These are phyloP conservation scores for Epichloe sibirici DNA, from an alignment of 2,329 filamentous ascomycete genomes.

Conservation along the genomic window DNA sequence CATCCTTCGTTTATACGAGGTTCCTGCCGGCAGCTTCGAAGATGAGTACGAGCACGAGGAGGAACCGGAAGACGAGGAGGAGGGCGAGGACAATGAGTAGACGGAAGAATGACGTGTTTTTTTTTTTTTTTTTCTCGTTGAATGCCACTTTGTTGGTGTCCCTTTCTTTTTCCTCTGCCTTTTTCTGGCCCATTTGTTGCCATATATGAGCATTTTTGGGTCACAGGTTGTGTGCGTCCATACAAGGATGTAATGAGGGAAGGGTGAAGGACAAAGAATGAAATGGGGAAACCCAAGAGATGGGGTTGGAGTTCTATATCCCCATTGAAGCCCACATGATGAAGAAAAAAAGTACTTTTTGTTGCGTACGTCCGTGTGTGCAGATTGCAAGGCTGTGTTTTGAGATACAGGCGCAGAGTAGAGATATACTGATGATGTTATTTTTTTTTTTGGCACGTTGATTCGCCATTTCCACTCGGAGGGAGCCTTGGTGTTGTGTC, in stretches of 20 bases:
- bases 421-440: background rate
- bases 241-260: background rate
- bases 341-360: background rate
- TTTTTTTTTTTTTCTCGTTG: background rate
- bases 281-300: background rate
- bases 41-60: constrained; percentile 69
- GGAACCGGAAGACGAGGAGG: constrained; percentile 36
- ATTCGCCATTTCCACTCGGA: no score
- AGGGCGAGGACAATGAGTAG: constrained; percentile 20
- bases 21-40: constrained; percentile 79
- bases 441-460: no score
- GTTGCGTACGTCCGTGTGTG: background rate
- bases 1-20: constrained; percentile 83
- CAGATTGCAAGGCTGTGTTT: background rate
- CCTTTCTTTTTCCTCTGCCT: background rate
- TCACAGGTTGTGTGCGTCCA: background rate
- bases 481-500: no score
- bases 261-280: background rate
- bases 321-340: background rate
- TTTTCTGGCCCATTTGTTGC: background rate
- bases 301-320: background rate
- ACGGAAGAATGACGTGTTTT: background rate
- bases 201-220: background rate
- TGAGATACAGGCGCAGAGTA: constrained; percentile 4
- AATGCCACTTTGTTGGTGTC: background rate